These are phyloP conservation scores for Heliocybe sulcata DNA, from an alignment of 1,284 basidiomycete genomes.

Conservation along the genomic window DNA sequence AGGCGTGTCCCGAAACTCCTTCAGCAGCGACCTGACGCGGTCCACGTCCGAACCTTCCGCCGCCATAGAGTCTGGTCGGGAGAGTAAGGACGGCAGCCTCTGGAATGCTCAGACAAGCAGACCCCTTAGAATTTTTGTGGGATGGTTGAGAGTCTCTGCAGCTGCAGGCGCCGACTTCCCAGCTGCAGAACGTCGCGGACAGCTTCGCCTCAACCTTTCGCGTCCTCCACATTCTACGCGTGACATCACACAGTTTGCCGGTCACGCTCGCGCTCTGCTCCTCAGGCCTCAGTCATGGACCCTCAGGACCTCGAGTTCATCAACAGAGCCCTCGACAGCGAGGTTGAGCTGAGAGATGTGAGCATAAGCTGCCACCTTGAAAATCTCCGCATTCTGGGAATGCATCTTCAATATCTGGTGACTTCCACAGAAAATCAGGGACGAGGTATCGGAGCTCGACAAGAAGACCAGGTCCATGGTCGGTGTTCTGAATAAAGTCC, in stretches of 20 bases:
- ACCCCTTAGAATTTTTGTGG: too few relatives aligned
- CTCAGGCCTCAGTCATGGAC: slow-evolving; percentile 39
- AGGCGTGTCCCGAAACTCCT: slow-evolving; percentile 47
- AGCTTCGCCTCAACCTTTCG: neutral
- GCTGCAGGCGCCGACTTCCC: too few relatives aligned
- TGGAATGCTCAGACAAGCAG: too few relatives aligned
- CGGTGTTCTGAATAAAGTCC: slow-evolving; percentile 66
- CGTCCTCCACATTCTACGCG: neutral
- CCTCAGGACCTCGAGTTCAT: slow-evolving; percentile 42
- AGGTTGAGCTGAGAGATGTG: slow-evolving; percentile 47
- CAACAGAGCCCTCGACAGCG: slow-evolving; percentile 44
- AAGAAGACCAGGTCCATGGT: slow-evolving; percentile 62
- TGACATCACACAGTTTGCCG: neutral
- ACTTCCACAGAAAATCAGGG: slow-evolving; percentile 59
- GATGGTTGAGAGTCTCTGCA: too few relatives aligned
- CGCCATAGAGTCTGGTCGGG: too few relatives aligned
- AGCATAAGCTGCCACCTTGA: slow-evolving; percentile 6
- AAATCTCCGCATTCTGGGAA: slow-evolving; percentile 1
- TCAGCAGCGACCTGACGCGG: slow-evolving; percentile 37
- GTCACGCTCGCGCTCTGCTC: slow-evolving; percentile 7
- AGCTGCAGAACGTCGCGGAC: too few relatives aligned
- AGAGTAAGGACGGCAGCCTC: too few relatives aligned
- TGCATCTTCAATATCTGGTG: neutral
- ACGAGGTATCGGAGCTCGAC: slow-evolving; percentile 64
- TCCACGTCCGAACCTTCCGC: neutral